Conservation (phyloP, 352 stramenopile genomes). For the Elongisporangium anandrum region DNA sequence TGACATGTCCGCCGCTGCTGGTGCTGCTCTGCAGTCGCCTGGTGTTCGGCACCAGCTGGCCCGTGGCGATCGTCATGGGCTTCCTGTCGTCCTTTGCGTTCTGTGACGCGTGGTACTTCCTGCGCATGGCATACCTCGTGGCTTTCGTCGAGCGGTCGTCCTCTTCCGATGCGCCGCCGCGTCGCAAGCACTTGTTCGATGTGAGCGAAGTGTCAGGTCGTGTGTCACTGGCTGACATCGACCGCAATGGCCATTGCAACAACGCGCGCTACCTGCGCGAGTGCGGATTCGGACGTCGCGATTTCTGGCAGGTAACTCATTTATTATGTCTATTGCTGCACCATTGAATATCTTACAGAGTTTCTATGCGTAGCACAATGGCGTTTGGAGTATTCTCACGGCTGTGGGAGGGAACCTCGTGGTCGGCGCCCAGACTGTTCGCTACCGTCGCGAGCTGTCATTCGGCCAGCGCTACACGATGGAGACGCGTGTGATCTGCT, state of each 20-base stretch:
- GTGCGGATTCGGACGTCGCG: slow-evolving; percentile 70
- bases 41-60: slow-evolving; percentile 12
- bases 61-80: slow-evolving; percentile 24
- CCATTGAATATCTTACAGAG: slow-evolving; percentile 4
- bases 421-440: slow-evolving; percentile 74
- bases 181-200: slow-evolving; percentile 46
- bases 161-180: slow-evolving; percentile 8
- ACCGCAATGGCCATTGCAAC: slow-evolving; percentile 85
- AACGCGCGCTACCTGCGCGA: slow-evolving; percentile 84
- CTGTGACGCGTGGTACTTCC: slow-evolving; percentile 81
- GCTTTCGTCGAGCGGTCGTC: slow-evolving; percentile 15
- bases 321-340: no score
- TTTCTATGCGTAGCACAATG: slow-evolving; percentile 36
- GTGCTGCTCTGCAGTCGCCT: slow-evolving; percentile 29
- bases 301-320: slow-evolving; percentile 87
- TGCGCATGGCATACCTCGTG: slow-evolving; percentile 39
- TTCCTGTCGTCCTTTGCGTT: slow-evolving; percentile 53
- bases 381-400: slow-evolving; percentile 64
- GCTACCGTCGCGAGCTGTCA: slow-evolving; percentile 76
- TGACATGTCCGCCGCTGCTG: slow-evolving; percentile 31
- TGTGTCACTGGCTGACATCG: slow-evolving; percentile 62
- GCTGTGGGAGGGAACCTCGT: slow-evolving; percentile 65
- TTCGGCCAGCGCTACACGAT: slow-evolving; percentile 66
- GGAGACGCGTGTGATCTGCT: slow-evolving; percentile 71
- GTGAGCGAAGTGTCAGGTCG: slow-evolving; percentile 38